Evolutionary conservation across 352 stramenopile species (phyloP).

Genomic region (Globisporangium cederbergense): DNA sequence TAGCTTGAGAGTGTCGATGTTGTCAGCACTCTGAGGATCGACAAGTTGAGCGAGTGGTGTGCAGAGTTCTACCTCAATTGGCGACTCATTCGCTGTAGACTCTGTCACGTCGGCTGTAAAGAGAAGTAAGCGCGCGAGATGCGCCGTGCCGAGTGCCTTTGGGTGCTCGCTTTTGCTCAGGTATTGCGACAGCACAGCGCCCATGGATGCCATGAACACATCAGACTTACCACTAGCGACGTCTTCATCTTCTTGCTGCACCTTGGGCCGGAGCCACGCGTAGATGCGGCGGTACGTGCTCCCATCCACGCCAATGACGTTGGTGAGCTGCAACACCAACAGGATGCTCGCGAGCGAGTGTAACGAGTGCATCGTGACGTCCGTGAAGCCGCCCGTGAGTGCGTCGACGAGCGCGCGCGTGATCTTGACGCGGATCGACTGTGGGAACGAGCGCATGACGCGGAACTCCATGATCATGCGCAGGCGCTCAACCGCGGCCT

Average conservation of each 20-base stretch:
- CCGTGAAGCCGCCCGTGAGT: constrained; percentile 58
- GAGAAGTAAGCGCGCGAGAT: constrained; percentile 45
- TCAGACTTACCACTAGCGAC: not conserved
- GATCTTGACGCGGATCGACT: constrained; percentile 53
- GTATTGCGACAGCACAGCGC: constrained; percentile 21
- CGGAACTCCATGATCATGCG: constrained; percentile 74
- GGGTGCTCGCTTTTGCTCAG: not conserved
- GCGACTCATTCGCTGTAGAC: constrained; percentile 2
- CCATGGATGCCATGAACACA: constrained; percentile 14
- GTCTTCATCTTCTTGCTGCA: not conserved
- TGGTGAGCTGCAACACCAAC: constrained; percentile 43
- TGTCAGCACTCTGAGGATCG: constrained; percentile 8
- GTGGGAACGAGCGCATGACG: constrained; percentile 71
- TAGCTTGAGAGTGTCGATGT: constrained; percentile 24
- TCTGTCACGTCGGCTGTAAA: constrained; percentile 29
- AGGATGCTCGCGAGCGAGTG: constrained; percentile 42
- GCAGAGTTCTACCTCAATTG: constrained; percentile 2
- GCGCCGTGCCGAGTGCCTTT: constrained; percentile 19
- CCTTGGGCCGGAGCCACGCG: constrained; percentile 23
- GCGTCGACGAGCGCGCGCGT: constrained; percentile 42
- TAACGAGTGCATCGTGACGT: constrained; percentile 28
- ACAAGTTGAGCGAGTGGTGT: constrained; percentile 8
- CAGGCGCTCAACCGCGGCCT: constrained; percentile 38
- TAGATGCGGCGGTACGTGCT: constrained; percentile 28
- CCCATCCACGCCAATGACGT: constrained; percentile 27